A percentile compares a stretch with the other conserved stretches of the same genome.
phyloP scores from a whole-genome alignment of 176 grass and related monocot genomes.

The Phoenix roebelenii region DNA sequence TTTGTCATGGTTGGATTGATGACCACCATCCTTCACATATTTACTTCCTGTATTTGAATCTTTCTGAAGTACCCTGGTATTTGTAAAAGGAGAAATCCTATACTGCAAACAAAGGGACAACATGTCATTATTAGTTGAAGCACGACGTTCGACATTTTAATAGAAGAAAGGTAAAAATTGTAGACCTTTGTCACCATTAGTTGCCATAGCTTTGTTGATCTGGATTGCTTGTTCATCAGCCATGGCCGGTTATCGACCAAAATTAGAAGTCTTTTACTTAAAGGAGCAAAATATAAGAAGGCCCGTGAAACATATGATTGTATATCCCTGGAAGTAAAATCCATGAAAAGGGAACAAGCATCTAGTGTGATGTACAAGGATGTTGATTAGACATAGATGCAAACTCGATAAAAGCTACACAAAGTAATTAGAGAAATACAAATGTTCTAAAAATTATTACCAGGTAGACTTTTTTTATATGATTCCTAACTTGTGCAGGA shows the following conservation, averaged over 20 bases:
- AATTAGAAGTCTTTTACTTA: conserved; percentile 72
- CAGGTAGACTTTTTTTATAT: no score
- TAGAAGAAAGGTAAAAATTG: neutral
- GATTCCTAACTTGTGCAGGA: no score
- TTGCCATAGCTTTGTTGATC: conserved; percentile 73
- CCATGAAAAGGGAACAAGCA: no score
- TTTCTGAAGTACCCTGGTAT: conserved; percentile 26
- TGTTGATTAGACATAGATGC: no score
- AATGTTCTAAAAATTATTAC: no score
- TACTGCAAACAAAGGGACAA: conserved; percentile 40
- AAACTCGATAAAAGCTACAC: no score
- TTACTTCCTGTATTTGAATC: conserved; percentile 3
- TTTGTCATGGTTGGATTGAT: conserved; percentile 7
- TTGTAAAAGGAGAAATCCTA: conserved; percentile 86
- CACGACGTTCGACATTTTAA: no score
- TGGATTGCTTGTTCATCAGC: conserved; percentile 49
- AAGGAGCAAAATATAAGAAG: conserved; percentile 64
- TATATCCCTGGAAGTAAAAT: conserved; percentile 52
- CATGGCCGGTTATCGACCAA: conserved; percentile 92
- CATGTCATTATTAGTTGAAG: neutral
- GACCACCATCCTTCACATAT: neutral
- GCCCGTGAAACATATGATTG: conserved; percentile 69
- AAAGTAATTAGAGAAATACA: no score
- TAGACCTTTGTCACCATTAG: conserved; percentile 84
- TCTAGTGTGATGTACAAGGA: no score